Base-by-base conservation (phyloP, 106 monocot species). In the Gastrodia elata region DNA sequence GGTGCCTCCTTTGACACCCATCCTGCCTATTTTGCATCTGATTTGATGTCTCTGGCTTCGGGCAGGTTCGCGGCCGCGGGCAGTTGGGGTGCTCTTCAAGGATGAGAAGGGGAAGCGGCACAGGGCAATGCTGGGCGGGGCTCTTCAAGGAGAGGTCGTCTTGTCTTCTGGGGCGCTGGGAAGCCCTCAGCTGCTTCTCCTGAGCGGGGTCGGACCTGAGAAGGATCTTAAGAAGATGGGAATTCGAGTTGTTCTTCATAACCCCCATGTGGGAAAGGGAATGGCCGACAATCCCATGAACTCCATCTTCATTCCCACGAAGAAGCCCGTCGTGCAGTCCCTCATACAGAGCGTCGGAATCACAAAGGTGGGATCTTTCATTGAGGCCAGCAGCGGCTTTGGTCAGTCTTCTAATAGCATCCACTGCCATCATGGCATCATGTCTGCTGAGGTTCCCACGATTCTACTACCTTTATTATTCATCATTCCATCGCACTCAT, bases 251-350 rank as follows among this genome's bases (percentile, higher is more conserved):
- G 81, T 98, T 1, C 70, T 83, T 22, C 52, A 86, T 56, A 93
- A 93, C 77, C 20, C 33, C 38, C 68, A 82, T 38, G 88, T 98
- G 15, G 93, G 97, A 0, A 81, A 87, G 65, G 88, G 86, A 0
- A 83, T 98, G 88, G 70, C 90, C 3, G 97, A 98, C 49, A 98
- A 97, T 59, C 97, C 97, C 6, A 93, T 93, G 97, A 93, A 93
- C 82, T 39, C 90, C 48, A 84, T 98, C 64, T 98, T 93, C 78
- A 76, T 98, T 20, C 97, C 97, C 6, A 84, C 84, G 2, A 86
- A 84, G 80, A 72, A 78, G 38, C 84, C 80, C 0, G 80, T 93
- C 8, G 46, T 80, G 82, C 90, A 91, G 78, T 98, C 97, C 2
- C 81, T 98, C 15, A 91, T 98, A 36, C 84, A 98, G 76, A 91